phyloP scores from a whole-genome alignment of 345 rosid species.

The Eucalyptus albens region DNA sequence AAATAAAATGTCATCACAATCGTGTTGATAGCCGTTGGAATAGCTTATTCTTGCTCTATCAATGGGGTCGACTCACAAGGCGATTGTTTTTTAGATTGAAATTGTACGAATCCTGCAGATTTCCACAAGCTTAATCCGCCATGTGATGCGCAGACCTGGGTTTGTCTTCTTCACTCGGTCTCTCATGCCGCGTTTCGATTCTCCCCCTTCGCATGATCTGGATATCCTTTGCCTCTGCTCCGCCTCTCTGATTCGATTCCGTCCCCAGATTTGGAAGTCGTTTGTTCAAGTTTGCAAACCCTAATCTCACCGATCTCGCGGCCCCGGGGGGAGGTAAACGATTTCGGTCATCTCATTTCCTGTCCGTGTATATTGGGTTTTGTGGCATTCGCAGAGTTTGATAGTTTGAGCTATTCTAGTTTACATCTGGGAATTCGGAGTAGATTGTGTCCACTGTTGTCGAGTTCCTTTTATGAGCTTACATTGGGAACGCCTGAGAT shows the following conservation, averaged over 20 bases:
- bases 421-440: background rate
- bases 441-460: background rate
- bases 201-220: background rate
- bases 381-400: background rate
- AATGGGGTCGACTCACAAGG: background rate
- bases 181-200: background rate
- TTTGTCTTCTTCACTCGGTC: background rate
- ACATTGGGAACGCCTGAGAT: background rate
- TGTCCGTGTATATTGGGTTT: background rate
- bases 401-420: background rate
- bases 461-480: background rate
- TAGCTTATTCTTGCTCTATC: background rate
- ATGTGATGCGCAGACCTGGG: background rate
- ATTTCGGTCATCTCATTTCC: background rate
- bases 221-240: background rate
- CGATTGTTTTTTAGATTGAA: background rate
- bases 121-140: background rate
- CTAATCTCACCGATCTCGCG: background rate
- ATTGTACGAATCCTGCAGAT: background rate
- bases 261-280: background rate
- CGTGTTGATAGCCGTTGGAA: background rate
- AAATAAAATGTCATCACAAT: constrained; percentile 69
- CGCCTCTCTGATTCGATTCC: background rate
- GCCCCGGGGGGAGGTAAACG: background rate
- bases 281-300: background rate